Evolutionary conservation across 257 asterid genomes (phyloP), one percentile per base, ranked within the genome.

Genomic region (Solanum pimpinellifolium): DNA sequence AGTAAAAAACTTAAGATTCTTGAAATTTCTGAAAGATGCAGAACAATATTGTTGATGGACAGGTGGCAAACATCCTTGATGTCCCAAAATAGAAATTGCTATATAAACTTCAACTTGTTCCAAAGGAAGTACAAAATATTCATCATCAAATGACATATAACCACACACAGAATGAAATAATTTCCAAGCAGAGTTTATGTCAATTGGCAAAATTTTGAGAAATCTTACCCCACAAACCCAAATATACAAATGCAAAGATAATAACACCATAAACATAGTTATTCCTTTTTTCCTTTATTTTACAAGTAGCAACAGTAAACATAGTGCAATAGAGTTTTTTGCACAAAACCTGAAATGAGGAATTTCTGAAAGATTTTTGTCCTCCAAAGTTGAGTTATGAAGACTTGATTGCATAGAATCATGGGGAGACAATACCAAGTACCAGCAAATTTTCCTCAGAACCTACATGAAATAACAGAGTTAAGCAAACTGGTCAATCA

Each of bases 401-500:
- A 97, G 99, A 93, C 98, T 97, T 62, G 99, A 94, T 89, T 95
- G 99, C 99, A 95, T 94, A 37, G 99, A 93, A 90, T 94, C 99
- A 86, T 95, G 94, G 85, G 99, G 99, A 59, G 99, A 90, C 90
- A 97, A 88, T 82, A 94, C 99, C 90, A 97, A 88, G 87, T 94
- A 92, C 99, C 99, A 97, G 92, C 98, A 97, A 88, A 97, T 95
- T 93, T 97, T 97, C 89, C 99, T 93, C 90, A 97, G 93, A 35
- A 97, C 98, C 99, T 97, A 89, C 85, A 86, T 65, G 21, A 82
- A 72, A 52, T 68, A 46, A 76, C 59, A 76, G 70, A 74, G 80
- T 25, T 87, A 46, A 70, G 44, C 44, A 46, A 6, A 35, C 18
- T 47, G 44, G 12, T 31, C 56, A 42, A 47, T 80, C 44, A 80